Base-by-base conservation (phyloP, 108 stramenopile genomes). In the Skeletonema costatum region DNA sequence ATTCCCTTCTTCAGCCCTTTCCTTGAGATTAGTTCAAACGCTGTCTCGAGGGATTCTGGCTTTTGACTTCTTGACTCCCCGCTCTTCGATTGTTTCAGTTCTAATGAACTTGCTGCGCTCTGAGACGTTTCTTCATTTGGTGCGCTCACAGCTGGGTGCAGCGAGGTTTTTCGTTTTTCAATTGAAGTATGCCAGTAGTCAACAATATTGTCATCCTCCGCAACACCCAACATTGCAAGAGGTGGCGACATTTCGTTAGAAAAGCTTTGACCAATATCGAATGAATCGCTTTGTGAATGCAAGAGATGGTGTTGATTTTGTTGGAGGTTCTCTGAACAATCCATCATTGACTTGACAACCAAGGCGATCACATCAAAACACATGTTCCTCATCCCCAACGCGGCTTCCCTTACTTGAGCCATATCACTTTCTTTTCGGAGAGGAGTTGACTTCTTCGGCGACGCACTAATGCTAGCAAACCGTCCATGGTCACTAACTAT, bases 1-100 rank as follows among this genome's bases (percentile, higher is more conserved):
- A 99, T 78, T 4, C 91, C 97, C 82, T 97, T 98, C 67, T 94
- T 93, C 21, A 99, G 77, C 14, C 92, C 85, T 85, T 97, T 97
- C 36, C 85, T 86, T 10, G 76, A 64, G 33, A 92, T 89, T 60
- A 98, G 86, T 9, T 90, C 86, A 64, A 97, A 82, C 2, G 98
- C 98, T 30, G 84, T 65, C 12, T 77, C 60, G 14, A 87, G 75
- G 29, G 75, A 76, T 80, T 89, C 85, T 68, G 84, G 65, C 60
- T 76, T 69, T 38, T 72, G 60, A 16, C 72, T 76, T 48, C 66
- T 72, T 9, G 75, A 76, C 30, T 82, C 81, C 31, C 76, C 75
- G 36, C 81, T 82, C 46, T 48, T 66, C 7, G 81, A 82, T 29
- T 56, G 53, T 56, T 56, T 56, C 53, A 56, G 7, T 2, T 25